These are phyloP conservation scores for Cordyceps pruinosa DNA, from an alignment of 2,329 filamentous ascomycete species.

Conservation along the genomic window DNA sequence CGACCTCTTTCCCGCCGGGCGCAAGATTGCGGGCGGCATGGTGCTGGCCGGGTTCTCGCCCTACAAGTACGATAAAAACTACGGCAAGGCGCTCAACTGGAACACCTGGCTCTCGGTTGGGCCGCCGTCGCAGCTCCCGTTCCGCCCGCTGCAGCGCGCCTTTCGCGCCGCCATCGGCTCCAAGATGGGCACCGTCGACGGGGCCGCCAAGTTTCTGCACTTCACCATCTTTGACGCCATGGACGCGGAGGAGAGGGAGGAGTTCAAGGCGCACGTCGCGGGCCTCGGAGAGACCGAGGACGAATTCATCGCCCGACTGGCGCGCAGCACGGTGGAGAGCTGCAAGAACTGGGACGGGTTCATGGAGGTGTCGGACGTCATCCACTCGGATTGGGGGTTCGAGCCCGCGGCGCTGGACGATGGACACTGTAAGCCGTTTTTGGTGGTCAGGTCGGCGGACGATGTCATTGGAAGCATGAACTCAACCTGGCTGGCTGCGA, in stretches of 20 bases:
- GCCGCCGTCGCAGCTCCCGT: slow-evolving; percentile 14
- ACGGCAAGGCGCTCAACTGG: slow-evolving; percentile 17
- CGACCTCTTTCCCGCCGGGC: slow-evolving; percentile 15
- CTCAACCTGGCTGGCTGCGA: slow-evolving; percentile 15
- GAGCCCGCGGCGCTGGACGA: slow-evolving; percentile 15
- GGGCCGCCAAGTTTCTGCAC: slow-evolving; percentile 15
- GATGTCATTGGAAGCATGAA: slow-evolving; percentile 17
- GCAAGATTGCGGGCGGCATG: slow-evolving; percentile 15
- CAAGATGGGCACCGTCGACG: slow-evolving; percentile 13
- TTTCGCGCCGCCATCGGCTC: slow-evolving; percentile 12
- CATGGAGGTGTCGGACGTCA: slow-evolving; percentile 19
- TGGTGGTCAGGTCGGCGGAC: slow-evolving; percentile 16
- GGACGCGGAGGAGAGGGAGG: slow-evolving; percentile 13
- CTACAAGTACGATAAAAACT: slow-evolving; percentile 14
- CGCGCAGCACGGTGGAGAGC: slow-evolving; percentile 11
- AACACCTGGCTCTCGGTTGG: slow-evolving; percentile 17
- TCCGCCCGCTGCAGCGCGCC: slow-evolving; percentile 15
- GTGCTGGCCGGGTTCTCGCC: slow-evolving; percentile 18
- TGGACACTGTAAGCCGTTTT: slow-evolving; percentile 16
- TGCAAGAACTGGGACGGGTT: slow-evolving; percentile 20
- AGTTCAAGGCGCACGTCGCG: slow-evolving; percentile 8
- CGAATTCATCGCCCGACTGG: slow-evolving; percentile 13
- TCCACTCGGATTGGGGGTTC: slow-evolving; percentile 21
- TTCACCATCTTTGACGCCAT: slow-evolving; percentile 14
- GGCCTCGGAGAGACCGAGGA: slow-evolving; percentile 10